Evolutionary conservation across 2,329 filamentous ascomycete species (phyloP), one percentile per base, ranked within the genome.

Genomic region (Fragosphaeria purpurea): DNA sequence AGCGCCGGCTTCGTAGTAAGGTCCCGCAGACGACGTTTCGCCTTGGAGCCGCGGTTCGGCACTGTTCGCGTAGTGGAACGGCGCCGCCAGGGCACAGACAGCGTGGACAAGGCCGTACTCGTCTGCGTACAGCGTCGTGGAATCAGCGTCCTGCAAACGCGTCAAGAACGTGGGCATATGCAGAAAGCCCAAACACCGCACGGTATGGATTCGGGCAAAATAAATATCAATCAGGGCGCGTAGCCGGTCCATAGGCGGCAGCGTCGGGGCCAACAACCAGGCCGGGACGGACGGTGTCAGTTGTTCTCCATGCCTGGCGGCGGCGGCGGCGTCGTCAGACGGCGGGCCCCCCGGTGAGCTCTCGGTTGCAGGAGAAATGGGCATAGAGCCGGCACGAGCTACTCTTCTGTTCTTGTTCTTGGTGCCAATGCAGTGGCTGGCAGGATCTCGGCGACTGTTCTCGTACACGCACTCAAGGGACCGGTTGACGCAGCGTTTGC

Each of bases 151-250:
- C 41, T 54, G 50, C 8, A 60, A 43, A 6, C 57, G 52, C 44
- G 55, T 53, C 40, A 57, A 42, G 11, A 59, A 57, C 5, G 54
- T 53, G 4, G 56, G 53, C 50, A 52, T 59, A 47, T 60, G 59
- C 41, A 60, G 43, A 30, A 60, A 60, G n/a, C 55, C 57, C 33
- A 60, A 51, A 35, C 49, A 60, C 10, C 58, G 55, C 7, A 59
- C 47, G n/a, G 51, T 49, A 41, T 60, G 57, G 22, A 59, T 49
- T 13, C 56, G 58, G 38, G 44, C 37, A 49, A 60, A 59, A 40
- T 54, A 60, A 37, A 52, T 51, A 38, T 59, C 56, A 4, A 55
- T 41, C 7, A 60, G 56, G 11, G 34, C 34, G 39, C 43, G 43
- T n/a, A 51, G 35, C 12, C 40, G 39, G 35, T 49, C 47, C 40